These are phyloP conservation scores for Pyronema domesticum DNA, from an alignment of 495 filamentous ascomycete genomes.

Conservation along the genomic window DNA sequence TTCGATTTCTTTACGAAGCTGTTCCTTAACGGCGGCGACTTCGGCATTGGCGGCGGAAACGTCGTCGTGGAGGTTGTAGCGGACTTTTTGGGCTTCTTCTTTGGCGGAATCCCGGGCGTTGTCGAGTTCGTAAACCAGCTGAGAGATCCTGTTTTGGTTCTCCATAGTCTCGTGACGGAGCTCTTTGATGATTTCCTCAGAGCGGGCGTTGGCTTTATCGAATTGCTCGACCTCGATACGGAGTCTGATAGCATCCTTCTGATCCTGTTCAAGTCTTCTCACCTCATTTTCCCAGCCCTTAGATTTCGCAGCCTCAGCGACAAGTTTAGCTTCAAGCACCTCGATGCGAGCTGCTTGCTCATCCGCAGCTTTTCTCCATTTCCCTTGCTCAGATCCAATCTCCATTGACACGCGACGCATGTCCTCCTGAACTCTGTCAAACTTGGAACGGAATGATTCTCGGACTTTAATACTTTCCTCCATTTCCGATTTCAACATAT, in stretches of 20 bases:
- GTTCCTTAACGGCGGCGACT: constrained; percentile 57
- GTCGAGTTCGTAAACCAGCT: constrained; percentile 11
- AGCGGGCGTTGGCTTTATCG: constrained; percentile 11
- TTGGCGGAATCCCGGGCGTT: constrained; percentile 44
- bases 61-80: constrained; percentile 60
- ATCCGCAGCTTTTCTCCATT: constrained; percentile 54
- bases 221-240: constrained; percentile 72
- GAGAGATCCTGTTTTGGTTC: constrained; percentile 9
- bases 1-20: constrained; percentile 54
- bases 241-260: constrained; percentile 46
- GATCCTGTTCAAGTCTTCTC: constrained; percentile 42
- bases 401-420: constrained; percentile 61
- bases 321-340: constrained; percentile 57
- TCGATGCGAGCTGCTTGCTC: constrained; percentile 57
- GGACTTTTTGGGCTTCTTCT: constrained; percentile 59
- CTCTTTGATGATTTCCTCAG: constrained; percentile 14
- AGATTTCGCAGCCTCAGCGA: constrained; percentile 56
- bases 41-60: constrained; percentile 65
- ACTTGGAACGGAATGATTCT: constrained; percentile 59
- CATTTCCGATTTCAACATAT: constrained; percentile 52
- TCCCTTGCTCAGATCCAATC: constrained; percentile 61
- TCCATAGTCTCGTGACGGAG: constrained; percentile 13
- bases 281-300: constrained; percentile 69
- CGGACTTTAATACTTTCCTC: constrained; percentile 68
- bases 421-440: constrained; percentile 66